Evolutionary conservation across 2,329 filamentous ascomycete species (phyloP), one percentile per base, ranked within the genome.

Genomic region (Dactylonectria estremocensis): DNA sequence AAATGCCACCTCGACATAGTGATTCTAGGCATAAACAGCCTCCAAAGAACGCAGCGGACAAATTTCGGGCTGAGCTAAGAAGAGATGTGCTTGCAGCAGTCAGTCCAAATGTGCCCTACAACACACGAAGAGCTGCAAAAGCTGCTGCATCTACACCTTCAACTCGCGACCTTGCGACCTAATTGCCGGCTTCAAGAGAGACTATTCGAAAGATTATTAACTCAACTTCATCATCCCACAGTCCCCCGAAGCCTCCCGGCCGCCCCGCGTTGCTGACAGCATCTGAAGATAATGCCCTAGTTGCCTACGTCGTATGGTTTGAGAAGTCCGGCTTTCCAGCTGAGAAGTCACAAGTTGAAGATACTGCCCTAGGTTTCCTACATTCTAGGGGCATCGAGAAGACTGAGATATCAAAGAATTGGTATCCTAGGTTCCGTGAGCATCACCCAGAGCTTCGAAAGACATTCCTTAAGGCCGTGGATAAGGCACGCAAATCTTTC

Each of bases 401-500:
- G 50, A 9, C 24, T n/a, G 16, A 13, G n/a, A 28, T 53, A 18
- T 35, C 50, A 24, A 50, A 28, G 13, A 5, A 3, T 24, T 50
- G 48, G 48, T 50, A 50, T 50, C 11, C 48, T 28, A 3, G 10
- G 2, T 50, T 50, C 13, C 48, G 20, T 10, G 40, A 49, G 6
- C 20, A 48, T 59, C 49, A 60, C 58, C 56, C 37, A 16, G 55
- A 65, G 55, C 31, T n/a, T n/a, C n/a, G n/a, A n/a, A n/a, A n/a
- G n/a, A n/a, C n/a, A n/a, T n/a, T n/a, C n/a, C n/a, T n/a, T n/a
- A n/a, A n/a, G n/a, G n/a, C n/a, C n/a, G n/a, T n/a, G n/a, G n/a
- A n/a, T n/a, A n/a, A n/a, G n/a, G n/a, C n/a, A n/a, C n/a, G n/a
- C n/a, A n/a, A n/a, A n/a, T n/a, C n/a, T n/a, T n/a, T n/a, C n/a